Conservation (phyloP, 2,329 filamentous ascomycete species). For the Cladophialophora exuberans region DNA sequence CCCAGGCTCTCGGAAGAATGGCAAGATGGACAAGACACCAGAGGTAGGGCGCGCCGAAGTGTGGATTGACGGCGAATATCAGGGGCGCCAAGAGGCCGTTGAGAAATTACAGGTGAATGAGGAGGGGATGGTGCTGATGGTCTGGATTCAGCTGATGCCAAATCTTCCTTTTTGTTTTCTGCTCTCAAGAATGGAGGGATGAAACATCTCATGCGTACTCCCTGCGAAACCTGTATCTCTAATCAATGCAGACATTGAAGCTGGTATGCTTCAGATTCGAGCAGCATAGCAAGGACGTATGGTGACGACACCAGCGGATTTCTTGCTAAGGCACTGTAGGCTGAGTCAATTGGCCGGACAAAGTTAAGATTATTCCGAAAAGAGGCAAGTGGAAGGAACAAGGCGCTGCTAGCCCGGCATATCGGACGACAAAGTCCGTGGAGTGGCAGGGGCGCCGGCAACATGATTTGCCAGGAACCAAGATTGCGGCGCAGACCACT, state of each 20-base stretch:
- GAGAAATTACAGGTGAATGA: constrained; percentile 15
- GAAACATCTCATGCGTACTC: too few relatives aligned
- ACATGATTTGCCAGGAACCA: constrained; percentile 9
- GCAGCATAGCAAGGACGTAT: not conserved
- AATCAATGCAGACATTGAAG: too few relatives aligned
- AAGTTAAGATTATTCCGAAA: not conserved
- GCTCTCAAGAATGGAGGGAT: too few relatives aligned
- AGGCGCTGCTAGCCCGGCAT: constrained; percentile 20
- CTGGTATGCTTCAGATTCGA: too few relatives aligned
- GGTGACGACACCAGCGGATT: not conserved
- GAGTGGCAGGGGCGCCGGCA: constrained; percentile 16
- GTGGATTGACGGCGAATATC: too few relatives aligned
- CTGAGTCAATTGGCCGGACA: not conserved
- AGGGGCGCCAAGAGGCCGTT: constrained; percentile 18
- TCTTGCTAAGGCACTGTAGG: not conserved
- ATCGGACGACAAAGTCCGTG: constrained; percentile 28
- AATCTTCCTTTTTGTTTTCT: not conserved
- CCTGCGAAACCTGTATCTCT: too few relatives aligned
- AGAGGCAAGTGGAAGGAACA: constrained; percentile 1
- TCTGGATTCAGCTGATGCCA: not conserved
- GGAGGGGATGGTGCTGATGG: constrained; percentile 1
- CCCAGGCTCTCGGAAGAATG: too few relatives aligned
- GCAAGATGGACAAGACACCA: too few relatives aligned
- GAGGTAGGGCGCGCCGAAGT: too few relatives aligned
- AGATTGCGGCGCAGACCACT: constrained; percentile 26